Evolutionary conservation across 2,329 filamentous ascomycete genomes (phyloP), one percentile per base, ranked within the genome.

Genomic region (Neofusicoccum umdonicola): DNA sequence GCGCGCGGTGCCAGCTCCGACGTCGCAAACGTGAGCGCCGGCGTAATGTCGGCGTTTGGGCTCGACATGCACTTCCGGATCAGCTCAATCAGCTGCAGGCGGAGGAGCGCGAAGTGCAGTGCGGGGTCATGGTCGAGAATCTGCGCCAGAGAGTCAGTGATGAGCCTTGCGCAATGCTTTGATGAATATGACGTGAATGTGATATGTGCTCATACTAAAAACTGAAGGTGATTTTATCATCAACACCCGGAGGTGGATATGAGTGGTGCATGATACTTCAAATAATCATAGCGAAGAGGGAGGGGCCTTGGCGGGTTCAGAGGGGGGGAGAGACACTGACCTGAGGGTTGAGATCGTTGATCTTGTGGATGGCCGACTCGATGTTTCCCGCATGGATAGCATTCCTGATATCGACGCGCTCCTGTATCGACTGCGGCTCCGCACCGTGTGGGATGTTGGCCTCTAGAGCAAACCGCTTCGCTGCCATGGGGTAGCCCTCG

Each of bases 181-280:
- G 13, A 27, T 11, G 15, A 34, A 35, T 37, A 22, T 48, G 50
- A 56, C 17, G 48, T 54, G 63, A 64, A 72, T 47, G 71, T 57
- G 41, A 57, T 74, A 67, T 71, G 70, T 78, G 84, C 83, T 96
- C 92, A 95, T 93, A 89, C 87, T 90, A 87, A 91, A 86, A 87
- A 91, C 87, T 91, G 88, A 91, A 90, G 88, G 87, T 80, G 80
- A 81, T 82, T 85, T 87, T 82, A 83, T 89, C 94, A 96, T 96
- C 95, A 95, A 87, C 80, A 87, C 88, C 88, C 87, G 84, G 83
- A 86, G 88, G 87, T 85, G 84, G 35, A 87, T 98, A 95, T 92
- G 95, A 93, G 95, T 99, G 95, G 95, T 99, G 95, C 95, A 99
- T 99, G 94, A 96, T 88, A 93, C 84, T 90, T 65, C 85, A 84